Conservation (phyloP, 2,329 filamentous ascomycete species). For the Parastagonospora nodorum region DNA sequence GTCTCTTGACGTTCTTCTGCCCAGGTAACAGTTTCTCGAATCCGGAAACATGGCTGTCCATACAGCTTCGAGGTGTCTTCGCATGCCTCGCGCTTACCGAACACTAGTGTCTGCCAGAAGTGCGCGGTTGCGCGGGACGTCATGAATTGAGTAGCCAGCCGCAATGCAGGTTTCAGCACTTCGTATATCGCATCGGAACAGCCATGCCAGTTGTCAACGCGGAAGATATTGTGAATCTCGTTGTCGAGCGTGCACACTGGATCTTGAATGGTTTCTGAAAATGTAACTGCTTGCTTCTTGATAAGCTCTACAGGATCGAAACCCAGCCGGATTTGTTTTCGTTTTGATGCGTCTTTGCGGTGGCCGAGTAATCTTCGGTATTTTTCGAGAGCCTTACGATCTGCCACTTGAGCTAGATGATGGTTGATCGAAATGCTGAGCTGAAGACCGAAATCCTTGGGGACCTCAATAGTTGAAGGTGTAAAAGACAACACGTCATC, state of each 20-base stretch:
- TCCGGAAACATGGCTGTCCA: slow-evolving; percentile 42
- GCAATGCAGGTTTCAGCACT: slow-evolving; percentile 44
- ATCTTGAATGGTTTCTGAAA: slow-evolving; percentile 24
- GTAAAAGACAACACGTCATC: slow-evolving; percentile 42
- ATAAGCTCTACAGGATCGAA: slow-evolving; percentile 48
- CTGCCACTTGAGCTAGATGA: slow-evolving; percentile 45
- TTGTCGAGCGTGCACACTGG: slow-evolving; percentile 40
- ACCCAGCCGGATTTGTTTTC: slow-evolving; percentile 39
- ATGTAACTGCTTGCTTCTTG: slow-evolving; percentile 45
- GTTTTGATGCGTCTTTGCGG: slow-evolving; percentile 37
- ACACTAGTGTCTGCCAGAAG: slow-evolving; percentile 47
- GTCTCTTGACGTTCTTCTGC: slow-evolving; percentile 34
- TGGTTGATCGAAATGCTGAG: slow-evolving; percentile 47
- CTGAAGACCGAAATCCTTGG: slow-evolving; percentile 45
- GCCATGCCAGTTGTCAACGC: slow-evolving; percentile 46
- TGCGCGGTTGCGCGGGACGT: slow-evolving; percentile 43
- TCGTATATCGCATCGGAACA: slow-evolving; percentile 46
- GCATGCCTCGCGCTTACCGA: slow-evolving; percentile 42
- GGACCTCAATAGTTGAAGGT: slow-evolving; percentile 46
- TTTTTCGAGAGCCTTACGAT: slow-evolving; percentile 44
- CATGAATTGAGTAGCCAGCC: slow-evolving; percentile 39
- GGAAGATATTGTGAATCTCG: slow-evolving; percentile 45
- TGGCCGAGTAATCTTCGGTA: slow-evolving; percentile 45
- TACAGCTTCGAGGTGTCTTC: slow-evolving; percentile 36
- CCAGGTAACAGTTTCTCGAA: slow-evolving; percentile 42